Percentiles rank a stretch among this genome's conserved stretches.
Evolutionary conservation across 306 rosid species (phyloP).

Genomic region (Heteromeles arbutifolia): DNA sequence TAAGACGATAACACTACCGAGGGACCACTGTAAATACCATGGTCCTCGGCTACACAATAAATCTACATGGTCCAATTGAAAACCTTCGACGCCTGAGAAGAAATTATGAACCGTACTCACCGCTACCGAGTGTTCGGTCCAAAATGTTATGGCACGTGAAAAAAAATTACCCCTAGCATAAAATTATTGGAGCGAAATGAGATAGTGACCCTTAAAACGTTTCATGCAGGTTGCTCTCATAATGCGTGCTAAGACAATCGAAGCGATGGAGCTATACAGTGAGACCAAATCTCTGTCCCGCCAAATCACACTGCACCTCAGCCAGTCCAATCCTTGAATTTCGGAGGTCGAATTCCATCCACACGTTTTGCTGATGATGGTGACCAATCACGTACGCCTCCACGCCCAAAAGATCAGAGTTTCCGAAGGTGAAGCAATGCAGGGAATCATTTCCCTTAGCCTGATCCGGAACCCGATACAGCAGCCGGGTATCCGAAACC

Average conservation of each 20-base stretch:
- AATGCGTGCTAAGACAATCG: background rate
- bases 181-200: too few species aligned
- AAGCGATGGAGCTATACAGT: constrained; percentile 2
- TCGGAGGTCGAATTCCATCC: constrained; percentile 76
- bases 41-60: background rate
- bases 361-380: constrained; percentile 75
- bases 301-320: constrained; percentile 50
- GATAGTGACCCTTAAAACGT: accelerated
- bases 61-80: background rate
- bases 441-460: constrained; percentile 45
- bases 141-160: too few species aligned
- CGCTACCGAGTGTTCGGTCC: too few species aligned
- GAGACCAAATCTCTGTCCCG: constrained; percentile 38
- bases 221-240: too few species aligned
- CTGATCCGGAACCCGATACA: constrained; percentile 48
- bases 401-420: constrained; percentile 68
- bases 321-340: constrained; percentile 64
- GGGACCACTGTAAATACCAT: background rate
- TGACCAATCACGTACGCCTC: constrained; percentile 80
- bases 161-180: too few species aligned
- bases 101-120: too few species aligned
- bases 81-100: background rate
- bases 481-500: constrained; percentile 37
- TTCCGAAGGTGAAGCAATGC: constrained; percentile 77
- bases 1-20: background rate